phyloP scores from a whole-genome alignment of 768 basidiomycete species.

The Trametopsis cervina region DNA sequence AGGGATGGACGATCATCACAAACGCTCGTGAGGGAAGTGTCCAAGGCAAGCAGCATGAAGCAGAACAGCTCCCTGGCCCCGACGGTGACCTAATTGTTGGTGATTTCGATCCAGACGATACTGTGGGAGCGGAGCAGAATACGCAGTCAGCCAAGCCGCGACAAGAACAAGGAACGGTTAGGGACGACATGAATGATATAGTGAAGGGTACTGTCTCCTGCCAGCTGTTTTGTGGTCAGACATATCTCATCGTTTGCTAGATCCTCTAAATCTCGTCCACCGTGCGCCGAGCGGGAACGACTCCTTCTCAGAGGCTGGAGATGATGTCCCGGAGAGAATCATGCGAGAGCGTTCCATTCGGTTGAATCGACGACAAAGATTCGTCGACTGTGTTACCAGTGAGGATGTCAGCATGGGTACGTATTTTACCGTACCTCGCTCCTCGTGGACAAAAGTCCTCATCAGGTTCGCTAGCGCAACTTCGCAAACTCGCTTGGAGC shows the following conservation, averaged over 20 bases:
- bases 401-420: constrained; percentile 80
- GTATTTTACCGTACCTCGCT: too few relatives aligned
- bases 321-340: constrained; percentile 40
- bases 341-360: constrained; percentile 72
- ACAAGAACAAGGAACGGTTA: constrained; percentile 44
- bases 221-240: constrained; percentile 12
- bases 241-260: constrained; percentile 31
- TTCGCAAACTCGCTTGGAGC: constrained; percentile 91
- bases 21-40: constrained; percentile 19
- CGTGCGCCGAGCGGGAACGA: constrained; percentile 21
- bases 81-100: constrained; percentile 75
- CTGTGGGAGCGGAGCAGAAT: constrained; percentile 19
- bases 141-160: constrained; percentile 16
- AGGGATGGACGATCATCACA: constrained; percentile 74
- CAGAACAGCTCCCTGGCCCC: constrained; percentile 36
- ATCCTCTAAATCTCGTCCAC: constrained; percentile 52
- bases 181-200: constrained; percentile 66
- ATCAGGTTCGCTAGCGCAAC: constrained; percentile 66
- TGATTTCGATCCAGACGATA: constrained; percentile 57
- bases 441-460: too few relatives aligned
- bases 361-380: constrained; percentile 73
- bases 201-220: constrained; percentile 53
- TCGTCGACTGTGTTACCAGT: constrained; percentile 68
- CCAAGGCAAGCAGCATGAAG: not conserved
- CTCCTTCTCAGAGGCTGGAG: constrained; percentile 2